Percentiles rank a stretch among this genome's conserved stretches.
phyloP scores from a whole-genome alignment of 192 early-diverging fungal genomes.

The Gonapodya sp. region DNA sequence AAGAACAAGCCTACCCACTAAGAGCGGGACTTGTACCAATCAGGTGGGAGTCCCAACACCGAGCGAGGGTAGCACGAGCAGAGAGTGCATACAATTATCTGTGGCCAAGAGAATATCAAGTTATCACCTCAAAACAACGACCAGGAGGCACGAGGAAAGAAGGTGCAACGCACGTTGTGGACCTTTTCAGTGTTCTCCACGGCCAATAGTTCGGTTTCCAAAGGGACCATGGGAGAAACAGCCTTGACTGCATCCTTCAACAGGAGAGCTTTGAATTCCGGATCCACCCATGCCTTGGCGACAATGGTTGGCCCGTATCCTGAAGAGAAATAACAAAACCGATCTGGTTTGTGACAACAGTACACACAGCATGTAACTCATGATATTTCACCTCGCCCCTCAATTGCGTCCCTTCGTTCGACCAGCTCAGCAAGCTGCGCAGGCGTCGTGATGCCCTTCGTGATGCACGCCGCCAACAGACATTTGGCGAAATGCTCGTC shows the following conservation, averaged over 20 bases:
- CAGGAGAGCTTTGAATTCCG: background rate
- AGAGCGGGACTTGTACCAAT: slow-evolving; percentile 9
- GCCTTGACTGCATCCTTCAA: background rate
- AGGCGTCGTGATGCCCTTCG: background rate
- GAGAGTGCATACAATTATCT: slow-evolving; percentile 7
- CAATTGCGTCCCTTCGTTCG: background rate
- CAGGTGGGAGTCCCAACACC: background rate
- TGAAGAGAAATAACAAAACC: background rate
- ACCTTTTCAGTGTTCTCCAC: slow-evolving; percentile 8
- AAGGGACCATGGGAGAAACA: background rate
- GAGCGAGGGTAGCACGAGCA: slow-evolving; percentile 10
- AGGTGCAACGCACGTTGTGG: background rate
- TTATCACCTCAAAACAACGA: too few species aligned
- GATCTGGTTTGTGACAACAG: background rate
- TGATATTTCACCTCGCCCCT: background rate
- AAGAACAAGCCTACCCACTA: too few species aligned
- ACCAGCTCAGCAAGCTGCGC: background rate
- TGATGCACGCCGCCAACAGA: slow-evolving; percentile 3
- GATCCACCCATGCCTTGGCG: slow-evolving; percentile 11
- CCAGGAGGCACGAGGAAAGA: background rate
- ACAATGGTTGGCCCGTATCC: background rate
- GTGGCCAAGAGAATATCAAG: background rate
- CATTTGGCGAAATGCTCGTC: background rate
- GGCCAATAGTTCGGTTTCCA: background rate
- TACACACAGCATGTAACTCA: background rate